phyloP scores from a whole-genome alignment of 176 grass and related monocot genomes.

The Hordeum marinum region DNA sequence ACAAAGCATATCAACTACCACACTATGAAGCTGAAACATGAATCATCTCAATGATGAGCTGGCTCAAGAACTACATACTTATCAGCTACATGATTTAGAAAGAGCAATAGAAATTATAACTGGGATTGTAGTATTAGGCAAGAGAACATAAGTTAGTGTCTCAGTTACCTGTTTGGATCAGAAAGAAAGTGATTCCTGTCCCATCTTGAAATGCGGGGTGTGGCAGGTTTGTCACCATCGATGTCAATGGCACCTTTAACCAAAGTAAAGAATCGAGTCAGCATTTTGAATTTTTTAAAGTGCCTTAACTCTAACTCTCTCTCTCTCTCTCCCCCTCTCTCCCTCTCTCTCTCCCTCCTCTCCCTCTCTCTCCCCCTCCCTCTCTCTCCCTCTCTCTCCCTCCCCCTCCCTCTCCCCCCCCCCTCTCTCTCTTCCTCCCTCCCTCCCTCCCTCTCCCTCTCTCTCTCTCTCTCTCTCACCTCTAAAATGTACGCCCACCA shows the following conservation, averaged over 20 bases:
- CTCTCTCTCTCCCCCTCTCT: too few relatives aligned
- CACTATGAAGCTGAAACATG: slow-evolving; percentile 2
- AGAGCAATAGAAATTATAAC: background rate
- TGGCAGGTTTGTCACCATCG: slow-evolving; percentile 43
- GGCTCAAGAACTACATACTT: background rate
- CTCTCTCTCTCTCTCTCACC: slow-evolving; percentile 25
- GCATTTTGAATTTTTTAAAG: slow-evolving; percentile 31
- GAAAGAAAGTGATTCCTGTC: slow-evolving; percentile 67
- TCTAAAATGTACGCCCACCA: slow-evolving; percentile 92
- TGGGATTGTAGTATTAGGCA: slow-evolving; percentile 5
- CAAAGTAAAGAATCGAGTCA: slow-evolving; percentile 20
- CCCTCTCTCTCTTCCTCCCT: too few relatives aligned
- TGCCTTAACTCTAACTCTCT: slow-evolving; percentile 18
- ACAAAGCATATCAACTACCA: background rate
- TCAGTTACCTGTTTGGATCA: slow-evolving; percentile 79
- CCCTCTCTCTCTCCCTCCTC: too few relatives aligned
- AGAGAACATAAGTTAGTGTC: slow-evolving; percentile 10
- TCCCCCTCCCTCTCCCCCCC: background rate
- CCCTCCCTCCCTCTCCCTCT: too few relatives aligned
- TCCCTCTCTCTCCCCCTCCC: too few relatives aligned
- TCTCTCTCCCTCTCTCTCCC: too few relatives aligned
- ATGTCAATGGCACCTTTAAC: slow-evolving; percentile 64
- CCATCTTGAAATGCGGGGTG: slow-evolving; percentile 65
- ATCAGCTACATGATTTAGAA: background rate
- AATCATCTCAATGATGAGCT: background rate